Percentiles rank a stretch among this genome's conserved stretches.
These are phyloP conservation scores for Dichotomocladium elegans DNA, from an alignment of 371 early-diverging fungal genomes.

Conservation along the genomic window DNA sequence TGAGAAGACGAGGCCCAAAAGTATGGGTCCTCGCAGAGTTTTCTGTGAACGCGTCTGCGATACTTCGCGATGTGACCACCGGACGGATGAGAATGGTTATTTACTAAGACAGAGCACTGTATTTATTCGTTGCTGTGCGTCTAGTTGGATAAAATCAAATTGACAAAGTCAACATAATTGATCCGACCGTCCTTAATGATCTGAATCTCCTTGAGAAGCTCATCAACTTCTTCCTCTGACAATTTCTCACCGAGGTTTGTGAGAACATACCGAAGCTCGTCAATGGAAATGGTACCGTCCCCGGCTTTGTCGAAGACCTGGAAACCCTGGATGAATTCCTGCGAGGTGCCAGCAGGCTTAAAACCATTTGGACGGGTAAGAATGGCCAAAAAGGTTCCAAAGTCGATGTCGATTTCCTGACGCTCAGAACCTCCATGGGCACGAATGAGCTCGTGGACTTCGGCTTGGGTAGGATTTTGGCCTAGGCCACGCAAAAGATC, in stretches of 20 bases:
- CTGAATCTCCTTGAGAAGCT: constrained; percentile 71
- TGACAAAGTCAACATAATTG: constrained; percentile 74
- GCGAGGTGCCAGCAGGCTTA: constrained; percentile 71
- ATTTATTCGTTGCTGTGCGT: too few relatives aligned
- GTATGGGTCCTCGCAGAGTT: too few relatives aligned
- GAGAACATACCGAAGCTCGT: constrained; percentile 92
- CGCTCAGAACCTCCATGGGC: constrained; percentile 42
- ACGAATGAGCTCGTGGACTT: constrained; percentile 68
- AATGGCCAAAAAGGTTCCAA: constrained; percentile 70
- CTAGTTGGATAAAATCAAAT: constrained; percentile 49
- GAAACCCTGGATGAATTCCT: constrained; percentile 95
- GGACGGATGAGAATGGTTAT: too few relatives aligned
- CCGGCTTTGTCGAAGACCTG: constrained; percentile 96
- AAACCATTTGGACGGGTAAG: constrained; percentile 75
- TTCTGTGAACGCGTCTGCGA: too few relatives aligned
- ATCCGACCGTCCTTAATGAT: constrained; percentile 77
- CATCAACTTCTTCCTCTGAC: constrained; percentile 85
- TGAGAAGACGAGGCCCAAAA: too few relatives aligned
- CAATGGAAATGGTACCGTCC: constrained; percentile 87
- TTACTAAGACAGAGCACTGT: too few relatives aligned
- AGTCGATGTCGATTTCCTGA: constrained; percentile 54
- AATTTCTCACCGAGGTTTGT: constrained; percentile 94
- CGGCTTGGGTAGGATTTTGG: constrained; percentile 83
- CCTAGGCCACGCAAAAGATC: constrained; percentile 79
- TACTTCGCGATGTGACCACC: too few relatives aligned